These are phyloP conservation scores for Anethum foeniculum DNA, from an alignment of 140 eudicot species.

Conservation along the genomic window DNA sequence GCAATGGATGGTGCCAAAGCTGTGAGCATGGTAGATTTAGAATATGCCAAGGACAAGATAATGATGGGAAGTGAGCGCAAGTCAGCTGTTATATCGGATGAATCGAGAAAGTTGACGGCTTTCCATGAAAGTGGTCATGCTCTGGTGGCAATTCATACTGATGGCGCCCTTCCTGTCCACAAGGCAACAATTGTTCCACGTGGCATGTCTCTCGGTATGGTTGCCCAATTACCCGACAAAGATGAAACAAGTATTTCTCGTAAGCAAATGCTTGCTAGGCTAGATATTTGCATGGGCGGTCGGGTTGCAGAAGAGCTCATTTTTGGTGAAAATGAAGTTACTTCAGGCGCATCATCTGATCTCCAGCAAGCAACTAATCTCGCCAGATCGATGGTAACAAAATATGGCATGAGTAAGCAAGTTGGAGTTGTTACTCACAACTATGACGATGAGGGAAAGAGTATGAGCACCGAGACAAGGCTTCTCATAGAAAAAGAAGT, in stretches of 20 bases:
- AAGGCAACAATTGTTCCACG: slow-evolving; percentile 95
- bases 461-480: slow-evolving; percentile 90
- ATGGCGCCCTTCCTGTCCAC: slow-evolving; percentile 92
- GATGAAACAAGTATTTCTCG: slow-evolving; percentile 78
- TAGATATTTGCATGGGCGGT: slow-evolving; percentile 92
- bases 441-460: slow-evolving; percentile 78
- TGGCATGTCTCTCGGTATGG: slow-evolving; percentile 93
- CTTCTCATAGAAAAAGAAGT: slow-evolving; percentile 77
- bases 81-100: slow-evolving; percentile 70
- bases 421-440: slow-evolving; percentile 78
- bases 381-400: slow-evolving; percentile 91
- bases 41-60: slow-evolving; percentile 82
- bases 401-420: slow-evolving; percentile 85
- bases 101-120: slow-evolving; percentile 67
- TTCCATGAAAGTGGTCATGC: slow-evolving; percentile 97
- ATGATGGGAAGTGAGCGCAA: slow-evolving; percentile 96
- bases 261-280: slow-evolving; percentile 88
- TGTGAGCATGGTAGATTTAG: slow-evolving; percentile 79
- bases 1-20: slow-evolving; percentile 97
- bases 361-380: slow-evolving; percentile 70
- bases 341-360: slow-evolving; percentile 88
- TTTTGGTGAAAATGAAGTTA: slow-evolving; percentile 83
- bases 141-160: slow-evolving; percentile 87
- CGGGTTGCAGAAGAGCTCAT: slow-evolving; percentile 92
- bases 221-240: slow-evolving; percentile 74